Base-by-base conservation (phyloP, 148 eudicot species). In the Heliamphora exappendiculata region DNA sequence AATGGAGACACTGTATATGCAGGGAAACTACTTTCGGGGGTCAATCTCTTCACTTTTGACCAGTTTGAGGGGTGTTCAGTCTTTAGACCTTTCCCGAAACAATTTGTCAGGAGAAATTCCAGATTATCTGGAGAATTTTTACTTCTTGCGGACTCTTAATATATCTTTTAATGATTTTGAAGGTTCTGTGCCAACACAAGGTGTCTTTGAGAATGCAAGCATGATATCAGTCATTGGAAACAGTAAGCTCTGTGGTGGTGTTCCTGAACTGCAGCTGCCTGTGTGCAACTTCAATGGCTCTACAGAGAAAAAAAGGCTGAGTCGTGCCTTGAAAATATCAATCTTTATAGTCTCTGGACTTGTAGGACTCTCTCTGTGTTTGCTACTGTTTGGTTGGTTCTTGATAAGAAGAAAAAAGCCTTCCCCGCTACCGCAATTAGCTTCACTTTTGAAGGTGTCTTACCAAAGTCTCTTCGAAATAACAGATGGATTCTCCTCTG, bases 101-200 rank as follows among this genome's bases (percentile, higher is more conserved):
- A 83, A 81, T 66, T 74, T 86, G 12, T 75, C 88, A 4, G 88
- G 88, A 0, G 36, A 72, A 53, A 78, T 86, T 22, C 88, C 88
- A 24, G 65, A 55, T 9, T 78, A 69, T 45, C 22, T 85, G 0
- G 57, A 59, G 20, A 55, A 41, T 42, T 66, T 83, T 6, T 14
- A 41, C 9, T 66, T 84, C 75, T 41, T 55, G 50, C 36, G 8
- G 16, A 41, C 13, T 28, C 75, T 83, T 2, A 67, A 79, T 45
- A 34, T 86, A 22, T 80, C 85, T 26, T 69, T 71, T 22, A 86
- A 86, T 54, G 73, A 74, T 75, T 66, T 86, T 74, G 83, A 84
- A 72, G 88, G 88, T 37, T 77, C 51, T 54, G 79, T 86, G 33
- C 88, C 88, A 10, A 67, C 16, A 24, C 36, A 19, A 36, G 84